Percentiles rank a stretch among this genome's conserved stretches.
Evolutionary conservation across 2,329 filamentous ascomycete genomes (phyloP).

Genomic region (Incumbomyces delicatus): DNA sequence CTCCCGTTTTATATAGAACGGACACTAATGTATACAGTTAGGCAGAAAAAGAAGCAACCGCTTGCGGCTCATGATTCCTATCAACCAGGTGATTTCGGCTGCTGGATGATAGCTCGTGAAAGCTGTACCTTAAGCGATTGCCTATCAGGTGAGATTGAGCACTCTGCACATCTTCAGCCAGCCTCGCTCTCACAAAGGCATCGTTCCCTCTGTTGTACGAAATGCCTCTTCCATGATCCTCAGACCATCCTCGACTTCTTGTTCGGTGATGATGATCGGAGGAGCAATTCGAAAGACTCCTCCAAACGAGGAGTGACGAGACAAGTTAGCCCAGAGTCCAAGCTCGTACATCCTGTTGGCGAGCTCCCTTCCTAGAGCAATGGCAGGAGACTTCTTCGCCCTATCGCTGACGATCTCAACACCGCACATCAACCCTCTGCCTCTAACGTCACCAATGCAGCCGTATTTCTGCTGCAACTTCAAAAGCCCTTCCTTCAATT

Average conservation of each 20-base stretch:
- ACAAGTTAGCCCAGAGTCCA: conserved; percentile 50
- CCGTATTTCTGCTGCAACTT: conserved; percentile 42
- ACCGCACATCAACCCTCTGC: conserved; percentile 49
- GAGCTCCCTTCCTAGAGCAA: conserved; percentile 40
- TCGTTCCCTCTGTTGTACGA: conserved; percentile 13
- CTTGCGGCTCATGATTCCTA: no score
- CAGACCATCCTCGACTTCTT: conserved; percentile 43
- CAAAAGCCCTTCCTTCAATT: conserved; percentile 40
- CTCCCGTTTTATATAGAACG: no score
- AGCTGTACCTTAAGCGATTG: neutral
- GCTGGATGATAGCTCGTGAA: no score
- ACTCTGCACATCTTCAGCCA: neutral
- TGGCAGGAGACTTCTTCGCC: conserved; percentile 38
- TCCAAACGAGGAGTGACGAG: conserved; percentile 44
- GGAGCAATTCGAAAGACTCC: conserved; percentile 52
- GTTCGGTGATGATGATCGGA: conserved; percentile 47
- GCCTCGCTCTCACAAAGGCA: conserved; percentile 9
- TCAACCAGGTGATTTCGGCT: no score
- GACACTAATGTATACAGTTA: no score
- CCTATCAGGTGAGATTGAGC: neutral
- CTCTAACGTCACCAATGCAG: conserved; percentile 54
- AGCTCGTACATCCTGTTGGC: conserved; percentile 40
- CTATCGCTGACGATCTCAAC: conserved; percentile 48
- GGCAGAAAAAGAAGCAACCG: no score
- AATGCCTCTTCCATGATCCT: conserved; percentile 50